These are phyloP conservation scores for Singerocomus rubriflavus DNA, from an alignment of 1,284 basidiomycete species.

Conservation along the genomic window DNA sequence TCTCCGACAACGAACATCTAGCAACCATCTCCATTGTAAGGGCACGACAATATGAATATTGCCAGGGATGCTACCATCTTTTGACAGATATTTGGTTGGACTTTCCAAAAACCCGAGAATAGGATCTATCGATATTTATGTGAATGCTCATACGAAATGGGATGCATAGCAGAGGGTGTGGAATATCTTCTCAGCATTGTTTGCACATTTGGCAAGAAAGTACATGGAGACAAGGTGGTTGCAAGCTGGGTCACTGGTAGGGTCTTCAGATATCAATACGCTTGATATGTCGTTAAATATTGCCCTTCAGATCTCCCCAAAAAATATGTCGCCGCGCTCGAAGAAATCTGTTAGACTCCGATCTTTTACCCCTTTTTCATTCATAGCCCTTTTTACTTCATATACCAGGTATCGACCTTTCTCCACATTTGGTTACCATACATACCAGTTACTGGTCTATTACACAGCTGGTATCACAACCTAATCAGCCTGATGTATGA, in stretches of 20 bases:
- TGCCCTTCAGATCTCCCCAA: neutral
- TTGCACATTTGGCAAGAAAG: neutral
- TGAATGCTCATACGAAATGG: neutral
- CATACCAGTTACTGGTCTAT: too few species aligned
- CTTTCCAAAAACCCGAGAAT: neutral
- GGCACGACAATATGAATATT: too few species aligned
- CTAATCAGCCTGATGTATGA: too few species aligned
- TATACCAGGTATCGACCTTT: too few species aligned
- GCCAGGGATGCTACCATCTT: neutral
- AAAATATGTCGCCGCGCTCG: neutral
- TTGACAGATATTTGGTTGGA: constrained; percentile 3
- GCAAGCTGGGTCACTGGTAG: neutral
- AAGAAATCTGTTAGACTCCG: too few species aligned
- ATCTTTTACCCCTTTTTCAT: too few species aligned
- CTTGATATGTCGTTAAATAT: neutral
- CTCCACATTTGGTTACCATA: too few species aligned
- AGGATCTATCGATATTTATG: neutral
- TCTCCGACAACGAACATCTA: neutral
- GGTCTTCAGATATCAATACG: neutral
- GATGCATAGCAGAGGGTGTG: neutral
- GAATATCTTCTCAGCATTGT: neutral
- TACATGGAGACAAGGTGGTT: neutral
- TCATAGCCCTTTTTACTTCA: too few species aligned
- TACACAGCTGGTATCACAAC: too few species aligned
- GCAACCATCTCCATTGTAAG: constrained; percentile 4